phyloP scores from a whole-genome alignment of 202 grass and related monocot genomes.

The Dendrocalamus latiflorus region DNA sequence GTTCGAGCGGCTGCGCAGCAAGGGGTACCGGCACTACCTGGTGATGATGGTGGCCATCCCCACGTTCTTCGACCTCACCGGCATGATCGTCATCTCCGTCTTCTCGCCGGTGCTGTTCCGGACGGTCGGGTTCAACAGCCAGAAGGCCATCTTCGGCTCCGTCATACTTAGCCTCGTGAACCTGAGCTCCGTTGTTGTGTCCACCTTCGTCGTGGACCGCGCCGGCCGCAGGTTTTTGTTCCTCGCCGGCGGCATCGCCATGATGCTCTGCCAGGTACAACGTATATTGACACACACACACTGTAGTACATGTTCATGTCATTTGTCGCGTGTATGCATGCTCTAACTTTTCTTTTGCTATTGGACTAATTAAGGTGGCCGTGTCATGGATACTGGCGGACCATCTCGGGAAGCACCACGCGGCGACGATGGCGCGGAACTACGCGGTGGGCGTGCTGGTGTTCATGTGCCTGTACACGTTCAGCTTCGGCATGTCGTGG shows the following conservation, averaged over 20 bases:
- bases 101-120: constrained; percentile 53
- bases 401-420: constrained; percentile 8
- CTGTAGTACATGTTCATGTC: no score
- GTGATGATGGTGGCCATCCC: constrained; percentile 37
- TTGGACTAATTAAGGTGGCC: neutral
- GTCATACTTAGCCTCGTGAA: constrained; percentile 25
- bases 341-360: neutral
- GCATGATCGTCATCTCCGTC: constrained; percentile 45
- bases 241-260: no score
- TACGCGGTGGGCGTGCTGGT: constrained; percentile 47
- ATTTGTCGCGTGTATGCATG: no score
- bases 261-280: no score
- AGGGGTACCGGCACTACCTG: constrained; percentile 15
- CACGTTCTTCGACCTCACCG: constrained; percentile 41
- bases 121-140: constrained; percentile 44
- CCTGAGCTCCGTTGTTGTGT: no score
- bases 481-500: constrained; percentile 59
- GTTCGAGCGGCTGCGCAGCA: neutral
- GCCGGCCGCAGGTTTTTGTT: no score
- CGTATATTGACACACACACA: no score
- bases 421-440: constrained; percentile 14
- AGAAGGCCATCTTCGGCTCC: constrained; percentile 40
- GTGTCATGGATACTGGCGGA: constrained; percentile 18
- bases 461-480: constrained; percentile 39
- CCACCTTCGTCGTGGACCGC: no score